Percentiles rank a stretch among this genome's conserved stretches.
phyloP scores from a whole-genome alignment of 139 green algal genomes.

The Zygnema cylindricum region DNA sequence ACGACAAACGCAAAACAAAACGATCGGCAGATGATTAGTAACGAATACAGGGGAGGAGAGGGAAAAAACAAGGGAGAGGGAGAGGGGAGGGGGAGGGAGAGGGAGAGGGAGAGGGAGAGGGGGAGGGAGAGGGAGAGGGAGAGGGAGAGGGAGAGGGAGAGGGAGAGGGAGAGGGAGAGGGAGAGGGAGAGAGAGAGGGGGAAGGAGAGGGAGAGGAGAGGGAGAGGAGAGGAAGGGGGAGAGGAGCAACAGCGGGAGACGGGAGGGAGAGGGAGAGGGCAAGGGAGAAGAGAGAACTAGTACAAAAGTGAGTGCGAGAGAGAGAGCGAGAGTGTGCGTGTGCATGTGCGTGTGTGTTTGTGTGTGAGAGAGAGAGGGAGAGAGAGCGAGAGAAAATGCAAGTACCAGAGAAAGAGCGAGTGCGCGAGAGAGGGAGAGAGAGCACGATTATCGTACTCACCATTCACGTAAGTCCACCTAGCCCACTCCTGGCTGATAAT shows the following conservation, averaged over 20 bases:
- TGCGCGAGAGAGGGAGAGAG: constrained; percentile 20
- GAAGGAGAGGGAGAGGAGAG: constrained; percentile 6
- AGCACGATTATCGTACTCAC: background rate
- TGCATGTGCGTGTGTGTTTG: background rate
- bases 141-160: background rate
- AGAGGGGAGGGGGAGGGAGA: background rate
- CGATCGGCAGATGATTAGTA: no score
- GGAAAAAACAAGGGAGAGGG: background rate
- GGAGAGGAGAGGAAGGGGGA: background rate
- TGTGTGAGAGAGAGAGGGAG: constrained; percentile 25
- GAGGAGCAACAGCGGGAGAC: constrained; percentile 6
- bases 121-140: background rate
- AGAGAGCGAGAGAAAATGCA: constrained; percentile 15
- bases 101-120: background rate
- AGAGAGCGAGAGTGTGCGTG: constrained; percentile 30
- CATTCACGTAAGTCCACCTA: background rate
- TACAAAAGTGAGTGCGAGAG: constrained; percentile 20
- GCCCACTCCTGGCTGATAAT: background rate
- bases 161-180: constrained; percentile 25
- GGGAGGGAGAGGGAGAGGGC: background rate
- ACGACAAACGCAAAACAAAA: no score
- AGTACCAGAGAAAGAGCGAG: constrained; percentile 18
- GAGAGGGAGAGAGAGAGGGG: constrained; percentile 28
- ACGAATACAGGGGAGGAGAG: background rate
- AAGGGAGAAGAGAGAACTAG: constrained; percentile 28